Base-by-base conservation (phyloP, 306 rosid species). In the Cucumis hystrix region DNA sequence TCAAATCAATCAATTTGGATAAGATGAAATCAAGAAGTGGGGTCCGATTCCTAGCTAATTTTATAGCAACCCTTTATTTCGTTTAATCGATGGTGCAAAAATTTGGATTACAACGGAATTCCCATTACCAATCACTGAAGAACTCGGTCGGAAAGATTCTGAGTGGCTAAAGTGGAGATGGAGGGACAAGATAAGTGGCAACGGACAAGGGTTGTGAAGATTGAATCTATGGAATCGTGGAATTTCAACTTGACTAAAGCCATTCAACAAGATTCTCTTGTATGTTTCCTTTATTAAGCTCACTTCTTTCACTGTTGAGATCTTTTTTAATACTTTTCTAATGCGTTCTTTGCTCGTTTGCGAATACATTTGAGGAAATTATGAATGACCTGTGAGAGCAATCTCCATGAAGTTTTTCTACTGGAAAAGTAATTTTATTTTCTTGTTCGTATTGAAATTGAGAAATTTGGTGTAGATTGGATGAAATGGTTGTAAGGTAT, bases 191-290 rank as follows among this genome's bases (percentile, higher is more conserved):
- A 83, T 67, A 84, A 77, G 76, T 12, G 37, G 12, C n/a, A 37
- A 13, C 82, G 54, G 64, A 64, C 4, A 2, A 87, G 57, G 84
- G 97, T 85, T 62, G 83, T 89, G 25, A 84, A 85, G 68, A 85
- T 95, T 61, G 92, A 87, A 56, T 88, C 97, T 30, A 23, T 85
- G 83, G 92, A 87, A 59, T 85, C 97, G 62, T 95, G 99, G 99
- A 90, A 90, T 25, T 79, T 30, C 54, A 35, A 56, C 80, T 60
- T 89, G 51, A 37, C 30, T 58, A 87, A 89, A 61, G 91, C 96
- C 81, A 80, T 80, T 80, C 89, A 74, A 40, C 93, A 88, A 80
- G 89, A 81, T 37, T 58, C 37, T 73, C 97, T 80, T 25, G 97
- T 92, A 84, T 81, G 95, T 84, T 52, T 49, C 15, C 23, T 70